Evolutionary conservation across 2,329 filamentous ascomycete species (phyloP).

Genomic region (Lizonia empirigonia): DNA sequence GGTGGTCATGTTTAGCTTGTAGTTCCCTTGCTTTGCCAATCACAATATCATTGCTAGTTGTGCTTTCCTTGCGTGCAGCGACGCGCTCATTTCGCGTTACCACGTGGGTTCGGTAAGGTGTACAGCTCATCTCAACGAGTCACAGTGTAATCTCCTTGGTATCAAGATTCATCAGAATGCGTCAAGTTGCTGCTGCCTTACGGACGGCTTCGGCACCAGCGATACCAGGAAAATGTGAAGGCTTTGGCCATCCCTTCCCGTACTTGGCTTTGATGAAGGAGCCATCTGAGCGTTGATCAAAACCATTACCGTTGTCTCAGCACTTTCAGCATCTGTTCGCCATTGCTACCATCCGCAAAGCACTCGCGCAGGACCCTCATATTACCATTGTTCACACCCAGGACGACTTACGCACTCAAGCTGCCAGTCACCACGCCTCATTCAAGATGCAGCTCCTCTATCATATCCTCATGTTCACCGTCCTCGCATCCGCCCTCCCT

Average conservation of each 20-base stretch:
- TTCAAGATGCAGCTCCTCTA: slow-evolving; percentile 5
- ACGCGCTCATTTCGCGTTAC: slow-evolving; percentile 5
- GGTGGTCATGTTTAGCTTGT: background rate
- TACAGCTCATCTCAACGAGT: background rate
- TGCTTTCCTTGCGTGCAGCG: slow-evolving; percentile 3
- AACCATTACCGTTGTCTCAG: background rate
- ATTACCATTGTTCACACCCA: background rate
- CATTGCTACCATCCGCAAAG: background rate
- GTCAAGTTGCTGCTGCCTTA: background rate
- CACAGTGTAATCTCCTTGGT: background rate
- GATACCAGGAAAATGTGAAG: slow-evolving; percentile 3
- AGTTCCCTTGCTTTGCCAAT: slow-evolving; percentile 4
- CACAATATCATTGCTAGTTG: background rate
- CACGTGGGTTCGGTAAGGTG: slow-evolving; percentile 7
- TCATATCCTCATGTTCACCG: slow-evolving; percentile 1
- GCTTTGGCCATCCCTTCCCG: slow-evolving; percentile 1
- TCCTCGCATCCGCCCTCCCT: slow-evolving; percentile 10
- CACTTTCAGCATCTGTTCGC: background rate
- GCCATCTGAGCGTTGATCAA: background rate
- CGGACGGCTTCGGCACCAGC: background rate
- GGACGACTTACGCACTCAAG: background rate
- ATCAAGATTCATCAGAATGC: background rate
- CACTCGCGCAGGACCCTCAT: background rate
- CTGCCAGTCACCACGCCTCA: background rate
- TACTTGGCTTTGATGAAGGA: slow-evolving; percentile 1